Percentiles rank a stretch among this genome's conserved stretches.
These are phyloP conservation scores for Aegilops sharonensis DNA, from an alignment of 176 grass and related monocot species.

Conservation along the genomic window DNA sequence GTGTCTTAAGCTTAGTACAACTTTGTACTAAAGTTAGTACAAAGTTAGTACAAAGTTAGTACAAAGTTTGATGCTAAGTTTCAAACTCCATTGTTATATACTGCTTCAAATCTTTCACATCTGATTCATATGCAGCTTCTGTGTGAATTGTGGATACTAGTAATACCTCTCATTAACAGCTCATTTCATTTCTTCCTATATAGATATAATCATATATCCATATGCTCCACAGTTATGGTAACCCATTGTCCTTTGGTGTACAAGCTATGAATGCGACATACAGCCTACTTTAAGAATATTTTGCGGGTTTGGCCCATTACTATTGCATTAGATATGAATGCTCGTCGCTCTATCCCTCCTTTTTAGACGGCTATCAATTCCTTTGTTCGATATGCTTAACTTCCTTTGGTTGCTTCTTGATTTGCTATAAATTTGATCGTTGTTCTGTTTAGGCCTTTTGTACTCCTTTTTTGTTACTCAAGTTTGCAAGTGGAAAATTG, in stretches of 20 bases:
- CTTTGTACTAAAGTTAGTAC: no score
- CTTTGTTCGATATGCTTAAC: background rate
- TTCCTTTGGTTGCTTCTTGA: background rate
- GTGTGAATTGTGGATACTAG: background rate
- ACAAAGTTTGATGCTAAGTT: background rate
- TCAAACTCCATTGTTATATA: background rate
- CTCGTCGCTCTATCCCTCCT: background rate
- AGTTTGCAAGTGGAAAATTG: background rate
- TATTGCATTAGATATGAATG: conserved; percentile 9
- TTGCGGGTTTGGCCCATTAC: conserved; percentile 1
- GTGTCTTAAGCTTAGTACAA: no score
- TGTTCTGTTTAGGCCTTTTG: background rate
- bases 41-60: no score
- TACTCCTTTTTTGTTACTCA: background rate
- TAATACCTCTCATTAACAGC: background rate
- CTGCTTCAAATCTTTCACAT: background rate
- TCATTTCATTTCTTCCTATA: conserved; percentile 3
- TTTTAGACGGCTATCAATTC: background rate
- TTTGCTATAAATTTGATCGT: background rate
- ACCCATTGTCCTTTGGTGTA: background rate
- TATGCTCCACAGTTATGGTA: background rate
- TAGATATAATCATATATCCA: background rate
- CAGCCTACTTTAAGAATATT: conserved; percentile 28
- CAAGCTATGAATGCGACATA: conserved; percentile 28
- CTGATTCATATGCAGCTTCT: background rate